These are phyloP conservation scores for Phoma sp. DNA, from an alignment of 2,329 filamentous ascomycete species.

Conservation along the genomic window DNA sequence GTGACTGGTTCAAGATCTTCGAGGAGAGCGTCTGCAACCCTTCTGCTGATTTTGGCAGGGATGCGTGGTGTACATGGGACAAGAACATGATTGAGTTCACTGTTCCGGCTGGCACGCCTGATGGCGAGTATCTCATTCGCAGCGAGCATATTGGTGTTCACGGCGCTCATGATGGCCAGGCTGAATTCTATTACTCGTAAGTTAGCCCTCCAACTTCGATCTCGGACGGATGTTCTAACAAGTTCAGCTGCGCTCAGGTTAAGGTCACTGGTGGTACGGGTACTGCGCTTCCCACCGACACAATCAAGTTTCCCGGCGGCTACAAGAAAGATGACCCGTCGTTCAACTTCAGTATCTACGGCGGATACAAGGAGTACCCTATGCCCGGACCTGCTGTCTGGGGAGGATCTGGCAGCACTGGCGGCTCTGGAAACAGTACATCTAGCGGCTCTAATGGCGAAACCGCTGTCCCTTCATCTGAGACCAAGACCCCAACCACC, in stretches of 20 bases:
- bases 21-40: constrained; percentile 23
- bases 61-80: constrained; percentile 32
- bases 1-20: constrained; percentile 41
- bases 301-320: constrained; percentile 51
- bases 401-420: constrained; percentile 6
- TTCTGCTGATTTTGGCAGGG: constrained; percentile 12
- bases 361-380: constrained; percentile 31
- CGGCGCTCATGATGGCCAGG: constrained; percentile 38
- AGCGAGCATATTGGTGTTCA: constrained; percentile 55
- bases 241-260: constrained; percentile 49
- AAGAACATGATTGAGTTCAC: constrained; percentile 29
- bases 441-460: not conserved
- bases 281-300: constrained; percentile 33
- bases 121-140: constrained; percentile 54
- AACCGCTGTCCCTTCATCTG: not conserved
- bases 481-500: not conserved
- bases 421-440: not conserved
- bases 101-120: constrained; percentile 46
- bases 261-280: constrained; percentile 47
- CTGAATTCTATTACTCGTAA: constrained; percentile 50
- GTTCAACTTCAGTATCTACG: constrained; percentile 28
- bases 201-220: too few species aligned
- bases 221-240: too few species aligned
- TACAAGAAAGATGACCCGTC: constrained; percentile 41
- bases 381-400: constrained; percentile 28